A percentile compares a stretch with the other conserved stretches of the same genome.
Conservation (phyloP, 2,329 filamentous ascomycete genomes). For the Fusarium oligoseptatum region DNA sequence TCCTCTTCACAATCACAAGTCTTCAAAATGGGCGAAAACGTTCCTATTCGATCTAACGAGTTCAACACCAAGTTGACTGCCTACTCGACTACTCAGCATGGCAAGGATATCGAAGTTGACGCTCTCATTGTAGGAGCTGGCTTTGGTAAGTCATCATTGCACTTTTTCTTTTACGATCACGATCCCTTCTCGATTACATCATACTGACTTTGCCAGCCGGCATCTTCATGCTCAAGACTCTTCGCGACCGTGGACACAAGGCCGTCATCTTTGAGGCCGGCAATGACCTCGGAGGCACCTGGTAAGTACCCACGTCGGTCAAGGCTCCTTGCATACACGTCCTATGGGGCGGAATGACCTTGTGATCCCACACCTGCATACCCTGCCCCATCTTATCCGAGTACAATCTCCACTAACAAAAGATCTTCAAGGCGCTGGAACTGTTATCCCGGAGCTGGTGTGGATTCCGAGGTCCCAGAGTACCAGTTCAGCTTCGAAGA, state of each 20-base stretch:
- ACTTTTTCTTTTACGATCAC: neutral
- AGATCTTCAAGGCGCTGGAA: constrained; percentile 62
- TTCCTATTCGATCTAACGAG: constrained; percentile 48
- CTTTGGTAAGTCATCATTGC: constrained; percentile 51
- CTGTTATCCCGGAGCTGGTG: constrained; percentile 66
- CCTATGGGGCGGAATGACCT: neutral
- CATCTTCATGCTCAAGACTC: constrained; percentile 64
- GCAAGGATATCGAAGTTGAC: constrained; percentile 58
- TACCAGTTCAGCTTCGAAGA: constrained; percentile 68
- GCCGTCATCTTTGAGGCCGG: constrained; percentile 66
- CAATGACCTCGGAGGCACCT: constrained; percentile 64
- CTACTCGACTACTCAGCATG: constrained; percentile 49
- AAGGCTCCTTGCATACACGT: neutral
- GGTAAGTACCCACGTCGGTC: constrained; percentile 7
- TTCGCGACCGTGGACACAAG: constrained; percentile 64
- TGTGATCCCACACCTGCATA: neutral
- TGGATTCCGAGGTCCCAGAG: constrained; percentile 66
- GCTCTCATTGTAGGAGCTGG: constrained; percentile 61
- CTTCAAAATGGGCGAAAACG: constrained; percentile 40
- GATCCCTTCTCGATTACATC: neutral
- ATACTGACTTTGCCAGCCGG: constrained; percentile 51
- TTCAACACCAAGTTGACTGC: constrained; percentile 58
- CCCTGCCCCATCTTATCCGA: neutral
- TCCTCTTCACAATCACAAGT: neutral
- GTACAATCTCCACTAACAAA: constrained; percentile 1